Evolutionary conservation across 2,329 filamentous ascomycete genomes (phyloP), one percentile per base, ranked within the genome.

Genomic region (Sphaerulina populicola): DNA sequence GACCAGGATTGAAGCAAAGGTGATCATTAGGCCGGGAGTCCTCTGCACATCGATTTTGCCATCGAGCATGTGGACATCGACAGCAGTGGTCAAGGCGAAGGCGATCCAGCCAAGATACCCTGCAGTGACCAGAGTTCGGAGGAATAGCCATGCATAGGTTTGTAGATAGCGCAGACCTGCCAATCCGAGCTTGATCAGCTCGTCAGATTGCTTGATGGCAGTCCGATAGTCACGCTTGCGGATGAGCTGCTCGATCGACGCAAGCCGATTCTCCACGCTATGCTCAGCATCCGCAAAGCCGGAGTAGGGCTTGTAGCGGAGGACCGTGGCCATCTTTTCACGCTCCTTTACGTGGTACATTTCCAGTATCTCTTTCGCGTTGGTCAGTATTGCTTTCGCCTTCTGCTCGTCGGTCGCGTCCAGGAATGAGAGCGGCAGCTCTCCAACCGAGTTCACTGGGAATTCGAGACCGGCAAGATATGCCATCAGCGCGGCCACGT

Each of bases 131-230:
- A 98, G 76, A 1, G 88, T 85, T 54, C 93, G 79, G 33, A 98
- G 73, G 70, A 98, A 98, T 2, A 98, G 76, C 93, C 93, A 98
- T 71, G 98, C 93, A 63, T 98, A 98, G 0, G 90, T 98, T 69
- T 98, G 93, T 23, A 98, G 77, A 67, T 98, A 98, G 45, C 93
- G 81, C 54, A 98, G 73, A 6, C 93, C 93, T 55, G 88, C 79
- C 1, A 98, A 76, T 1, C 82, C 85, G 45, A 87, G 72, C 53
- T 85, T 78, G 54, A 97, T 86, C 11, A 98, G 75, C 27, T 82
- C 79, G 38, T 85, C 82, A 1, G 87, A 88, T 61, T 86, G 79
- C 51, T 81, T 74, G 60, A 97, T 95, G 1, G 91, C 88, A 60
- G 87, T 79, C 51, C 91, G 82, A 57, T 83, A 82, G 41, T 79